phyloP scores from a whole-genome alignment of 371 early-diverging fungal genomes.

The Smittium culicis region DNA sequence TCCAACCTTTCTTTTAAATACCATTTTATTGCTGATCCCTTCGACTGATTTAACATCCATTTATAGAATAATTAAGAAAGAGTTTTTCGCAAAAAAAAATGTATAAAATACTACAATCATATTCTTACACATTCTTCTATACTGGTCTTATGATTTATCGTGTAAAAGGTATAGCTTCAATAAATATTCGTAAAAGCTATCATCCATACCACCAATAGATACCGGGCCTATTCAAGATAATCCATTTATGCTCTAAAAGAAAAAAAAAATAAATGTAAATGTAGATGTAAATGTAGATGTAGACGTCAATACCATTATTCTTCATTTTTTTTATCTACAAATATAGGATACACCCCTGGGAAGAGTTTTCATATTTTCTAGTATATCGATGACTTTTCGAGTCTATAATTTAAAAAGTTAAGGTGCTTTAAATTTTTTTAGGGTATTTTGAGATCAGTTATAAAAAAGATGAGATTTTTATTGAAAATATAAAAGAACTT shows the following conservation, averaged over 20 bases:
- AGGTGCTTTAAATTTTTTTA: not conserved
- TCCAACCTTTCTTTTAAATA: slow-evolving; percentile 32
- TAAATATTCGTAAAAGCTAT: slow-evolving; percentile 90
- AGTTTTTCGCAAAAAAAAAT: not conserved
- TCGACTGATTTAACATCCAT: slow-evolving; percentile 34
- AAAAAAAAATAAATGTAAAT: not conserved
- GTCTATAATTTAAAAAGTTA: not conserved
- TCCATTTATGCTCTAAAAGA: not conserved
- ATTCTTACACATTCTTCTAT: slow-evolving; percentile 47
- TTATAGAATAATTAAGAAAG: slow-evolving; percentile 13
- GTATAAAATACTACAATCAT: not conserved
- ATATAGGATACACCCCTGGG: slow-evolving; percentile 27
- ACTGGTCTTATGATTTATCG: slow-evolving; percentile 42
- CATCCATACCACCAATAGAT: slow-evolving; percentile 65
- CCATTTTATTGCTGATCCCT: slow-evolving; percentile 56
- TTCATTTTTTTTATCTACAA: slow-evolving; percentile 21
- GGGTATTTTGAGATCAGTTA: not conserved
- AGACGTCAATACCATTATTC: slow-evolving; percentile 16
- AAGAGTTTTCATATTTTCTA: slow-evolving; percentile 2
- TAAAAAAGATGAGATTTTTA: not conserved
- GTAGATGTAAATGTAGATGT: not conserved
- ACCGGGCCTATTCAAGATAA: slow-evolving; percentile 18
- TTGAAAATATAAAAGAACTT: too few species aligned
- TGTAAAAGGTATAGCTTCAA: slow-evolving; percentile 76
- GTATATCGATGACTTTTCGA: slow-evolving; percentile 1